Base-by-base conservation (phyloP, 2,329 filamentous ascomycete species). In the Sarocladium brachiariae region DNA sequence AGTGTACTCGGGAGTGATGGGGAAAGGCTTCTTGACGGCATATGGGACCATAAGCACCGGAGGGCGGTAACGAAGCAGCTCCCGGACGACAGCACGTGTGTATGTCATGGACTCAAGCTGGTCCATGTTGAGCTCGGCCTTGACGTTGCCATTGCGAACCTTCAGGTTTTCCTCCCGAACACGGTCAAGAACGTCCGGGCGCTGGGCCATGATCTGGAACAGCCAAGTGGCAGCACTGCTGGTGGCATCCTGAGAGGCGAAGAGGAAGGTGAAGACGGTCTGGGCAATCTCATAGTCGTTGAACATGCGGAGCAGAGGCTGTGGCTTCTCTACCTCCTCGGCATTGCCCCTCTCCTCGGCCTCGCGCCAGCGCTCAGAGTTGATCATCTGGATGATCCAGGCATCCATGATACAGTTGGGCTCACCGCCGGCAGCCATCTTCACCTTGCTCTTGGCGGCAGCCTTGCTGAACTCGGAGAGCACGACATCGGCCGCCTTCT, bases 21-120 rank as follows among this genome's bases (percentile, higher is more conserved):
- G 91, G 78, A 97, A 99, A 51, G 87, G 74, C 76, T 95, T 96
- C 84, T 97, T 97, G 57, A 84, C 89, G 55, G 91, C 68, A 70
- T 97, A 97, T 30, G 93, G 93, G 48, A 96, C 89, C 89, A 99
- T 96, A 69, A 96, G 80, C 62, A 99, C 93, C 51, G 93, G 93
- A 56, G 93, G 93, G 51, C 92, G 87, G 76, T 95, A 97, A 64
- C 93, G 88, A 57, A 96, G 81, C 52, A 89, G 85, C 73, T 96
- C 90, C 60, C 87, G 89, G 57, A 97, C 87, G 38, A 96, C 89
- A 35, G 90, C 92, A 53, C 89, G 87, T 38, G 93, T 97, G 69
- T 95, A 96, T 13, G 81, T 80, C 77, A 96, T 81, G 49, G 86
- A 84, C 64, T 97, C 93, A 43, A 97, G 81, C 69, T 93, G 78